Percentiles rank a stretch among this genome's conserved stretches.
These are phyloP conservation scores for Iberis amara DNA, from an alignment of 441 rosid genomes.

Conservation along the genomic window DNA sequence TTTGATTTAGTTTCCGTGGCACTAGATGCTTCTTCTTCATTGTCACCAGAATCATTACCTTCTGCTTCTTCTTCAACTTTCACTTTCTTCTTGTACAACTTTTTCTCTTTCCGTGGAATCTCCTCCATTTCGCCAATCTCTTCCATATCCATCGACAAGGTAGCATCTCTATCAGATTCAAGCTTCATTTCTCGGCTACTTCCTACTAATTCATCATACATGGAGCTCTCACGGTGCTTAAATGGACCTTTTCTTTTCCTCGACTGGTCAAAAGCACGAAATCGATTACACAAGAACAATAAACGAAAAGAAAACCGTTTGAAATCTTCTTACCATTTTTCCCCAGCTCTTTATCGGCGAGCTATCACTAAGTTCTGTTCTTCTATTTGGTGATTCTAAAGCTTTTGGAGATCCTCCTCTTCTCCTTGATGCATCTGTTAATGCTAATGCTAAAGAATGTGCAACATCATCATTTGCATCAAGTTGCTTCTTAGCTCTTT, in stretches of 20 bases:
- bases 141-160: conserved; percentile 49
- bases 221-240: conserved; percentile 38
- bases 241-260: conserved; percentile 37
- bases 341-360: conserved; percentile 57
- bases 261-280: conserved; percentile 30
- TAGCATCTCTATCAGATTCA: conserved; percentile 38
- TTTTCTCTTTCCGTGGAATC: conserved; percentile 47
- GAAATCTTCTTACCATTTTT: conserved; percentile 40
- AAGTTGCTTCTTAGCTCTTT: conserved; percentile 43
- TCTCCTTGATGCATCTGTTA: conserved; percentile 57
- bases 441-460: conserved; percentile 60
- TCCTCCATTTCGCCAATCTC: conserved; percentile 59
- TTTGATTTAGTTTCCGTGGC: conserved; percentile 40
- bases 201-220: conserved; percentile 36
- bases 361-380: conserved; percentile 37
- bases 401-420: conserved; percentile 57
- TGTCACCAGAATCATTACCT: conserved; percentile 55
- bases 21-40: conserved; percentile 78
- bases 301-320: conserved; percentile 8
- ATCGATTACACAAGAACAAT: background rate
- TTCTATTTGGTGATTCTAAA: conserved; percentile 38
- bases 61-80: conserved; percentile 50
- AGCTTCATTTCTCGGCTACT: conserved; percentile 39
- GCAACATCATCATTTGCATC: conserved; percentile 49
- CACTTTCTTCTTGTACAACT: conserved; percentile 45